Evolutionary conservation across 139 green algal genomes (phyloP), one percentile per base, ranked within the genome.

Genomic region (Nannochloris sp.): DNA sequence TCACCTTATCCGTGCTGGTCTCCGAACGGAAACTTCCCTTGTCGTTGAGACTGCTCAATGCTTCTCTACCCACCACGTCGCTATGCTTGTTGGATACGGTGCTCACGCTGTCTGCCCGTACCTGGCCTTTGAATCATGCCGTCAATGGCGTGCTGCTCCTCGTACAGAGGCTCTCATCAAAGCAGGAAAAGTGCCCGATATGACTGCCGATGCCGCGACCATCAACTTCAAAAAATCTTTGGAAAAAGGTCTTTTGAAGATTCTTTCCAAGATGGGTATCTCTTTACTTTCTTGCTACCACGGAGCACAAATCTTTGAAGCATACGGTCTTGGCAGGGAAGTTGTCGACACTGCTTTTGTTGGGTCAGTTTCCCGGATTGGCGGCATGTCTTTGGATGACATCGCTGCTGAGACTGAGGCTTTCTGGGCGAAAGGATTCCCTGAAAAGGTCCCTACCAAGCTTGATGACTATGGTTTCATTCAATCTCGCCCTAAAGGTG

Each of bases 191-290:
- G 69, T 90, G 51, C 81, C 91, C 3, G 80, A 89, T 45, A 74
- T 97, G 34, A 83, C 60, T 15, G 76, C 90, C 0, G 75, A 84
- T 57, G 72, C 85, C 29, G 81, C 82, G 2, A 92, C 96, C 79
- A 89, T 90, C 36, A 96, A 96, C 81, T 92, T 87, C 68, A 96
- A 96, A 76, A 92, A 92, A 71, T 84, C 83, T 3, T 71, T 97
- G 56, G 90, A 98, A 83, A 95, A 93, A 80, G 94, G 94, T 33
- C 80, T 99, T 39, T 81, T 97, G 27, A 99, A 99, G 87, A 99
- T 99, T 77, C 68, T 99, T 71, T 97, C 89, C 68, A 99, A 99
- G 88, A 99, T 99, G 94, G 94, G 94, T 72, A 98, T 99, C 83
- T 93, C 78, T 42, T 86, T 99, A 65, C 89, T 99, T 51, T 85